Conservation (phyloP, 2,329 filamentous ascomycete genomes). For the Thielaviopsis cerberus region DNA sequence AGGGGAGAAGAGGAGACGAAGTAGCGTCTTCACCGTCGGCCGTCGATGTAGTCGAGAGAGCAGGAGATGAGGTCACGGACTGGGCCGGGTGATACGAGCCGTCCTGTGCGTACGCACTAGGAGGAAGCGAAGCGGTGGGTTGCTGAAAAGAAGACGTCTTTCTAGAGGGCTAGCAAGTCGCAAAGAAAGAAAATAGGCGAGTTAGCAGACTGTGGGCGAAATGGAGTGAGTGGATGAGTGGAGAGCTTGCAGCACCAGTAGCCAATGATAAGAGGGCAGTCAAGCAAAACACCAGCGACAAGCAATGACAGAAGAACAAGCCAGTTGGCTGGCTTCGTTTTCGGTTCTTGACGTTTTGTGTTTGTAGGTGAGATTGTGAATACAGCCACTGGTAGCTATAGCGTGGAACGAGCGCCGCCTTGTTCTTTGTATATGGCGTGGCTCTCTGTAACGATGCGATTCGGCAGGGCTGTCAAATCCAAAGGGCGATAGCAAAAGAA, state of each 20-base stretch:
- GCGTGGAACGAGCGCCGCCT: too few relatives aligned
- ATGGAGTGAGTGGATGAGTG: background rate
- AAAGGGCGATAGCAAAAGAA: background rate
- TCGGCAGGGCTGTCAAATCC: too few relatives aligned
- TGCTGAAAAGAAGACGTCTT: conserved; percentile 36
- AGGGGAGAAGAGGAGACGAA: conserved; percentile 37
- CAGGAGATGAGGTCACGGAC: conserved; percentile 31
- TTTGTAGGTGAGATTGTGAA: background rate
- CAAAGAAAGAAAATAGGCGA: conserved; percentile 1
- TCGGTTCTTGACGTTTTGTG: background rate
- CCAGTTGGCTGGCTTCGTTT: background rate
- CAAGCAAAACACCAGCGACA: background rate
- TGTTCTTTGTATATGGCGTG: too few relatives aligned
- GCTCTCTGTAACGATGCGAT: too few relatives aligned
- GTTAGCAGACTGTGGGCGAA: background rate
- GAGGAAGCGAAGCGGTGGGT: conserved; percentile 29
- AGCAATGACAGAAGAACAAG: background rate
- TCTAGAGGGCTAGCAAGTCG: conserved; percentile 17
- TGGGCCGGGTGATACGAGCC: conserved; percentile 23
- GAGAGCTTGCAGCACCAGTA: background rate
- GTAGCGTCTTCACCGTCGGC: conserved; percentile 34
- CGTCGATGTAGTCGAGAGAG: conserved; percentile 43
- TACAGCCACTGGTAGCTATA: too few relatives aligned
- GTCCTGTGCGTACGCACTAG: conserved; percentile 45
- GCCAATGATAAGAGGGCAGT: background rate